Conservation (phyloP, 164 flowering plant species). For the Tinospora cordifolia region DNA sequence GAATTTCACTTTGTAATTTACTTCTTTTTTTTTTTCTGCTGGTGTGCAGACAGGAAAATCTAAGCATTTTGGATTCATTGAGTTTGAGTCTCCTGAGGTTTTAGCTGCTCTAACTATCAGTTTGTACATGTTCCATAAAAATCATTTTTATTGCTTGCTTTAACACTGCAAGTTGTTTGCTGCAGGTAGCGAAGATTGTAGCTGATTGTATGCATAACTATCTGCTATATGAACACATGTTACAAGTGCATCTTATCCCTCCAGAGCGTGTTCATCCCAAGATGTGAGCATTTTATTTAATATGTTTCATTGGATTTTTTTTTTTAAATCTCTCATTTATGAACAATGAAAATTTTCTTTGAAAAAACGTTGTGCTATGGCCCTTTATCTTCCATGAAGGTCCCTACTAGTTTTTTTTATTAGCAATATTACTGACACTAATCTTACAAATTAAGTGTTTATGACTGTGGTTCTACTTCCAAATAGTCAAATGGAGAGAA, state of each 20-base stretch:
- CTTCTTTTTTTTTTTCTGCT: background rate
- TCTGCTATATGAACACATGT: constrained; percentile 68
- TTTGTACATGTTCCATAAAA: background rate
- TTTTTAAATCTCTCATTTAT: too few relatives aligned
- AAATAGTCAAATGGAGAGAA: too few relatives aligned
- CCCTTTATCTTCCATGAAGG: too few relatives aligned
- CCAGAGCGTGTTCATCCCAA: constrained; percentile 75
- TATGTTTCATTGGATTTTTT: too few relatives aligned
- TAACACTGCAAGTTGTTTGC: background rate
- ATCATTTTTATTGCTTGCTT: background rate
- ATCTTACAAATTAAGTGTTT: too few relatives aligned
- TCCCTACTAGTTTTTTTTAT: too few relatives aligned
- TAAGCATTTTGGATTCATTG: constrained; percentile 87
- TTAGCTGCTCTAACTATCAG: background rate
- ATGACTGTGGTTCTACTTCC: too few relatives aligned
- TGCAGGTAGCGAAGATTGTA: constrained; percentile 85
- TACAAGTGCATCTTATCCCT: constrained; percentile 76
- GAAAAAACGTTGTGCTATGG: too few relatives aligned
- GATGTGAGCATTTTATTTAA: constrained; percentile 45
- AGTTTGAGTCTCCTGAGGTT: constrained; percentile 81
- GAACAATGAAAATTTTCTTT: too few relatives aligned
- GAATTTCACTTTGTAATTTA: background rate
- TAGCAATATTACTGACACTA: too few relatives aligned
- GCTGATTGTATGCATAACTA: constrained; percentile 80
- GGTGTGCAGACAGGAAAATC: constrained; percentile 77